These are phyloP conservation scores for Chimonanthus praecox DNA, from an alignment of 164 flowering plant genomes.

Conservation along the genomic window DNA sequence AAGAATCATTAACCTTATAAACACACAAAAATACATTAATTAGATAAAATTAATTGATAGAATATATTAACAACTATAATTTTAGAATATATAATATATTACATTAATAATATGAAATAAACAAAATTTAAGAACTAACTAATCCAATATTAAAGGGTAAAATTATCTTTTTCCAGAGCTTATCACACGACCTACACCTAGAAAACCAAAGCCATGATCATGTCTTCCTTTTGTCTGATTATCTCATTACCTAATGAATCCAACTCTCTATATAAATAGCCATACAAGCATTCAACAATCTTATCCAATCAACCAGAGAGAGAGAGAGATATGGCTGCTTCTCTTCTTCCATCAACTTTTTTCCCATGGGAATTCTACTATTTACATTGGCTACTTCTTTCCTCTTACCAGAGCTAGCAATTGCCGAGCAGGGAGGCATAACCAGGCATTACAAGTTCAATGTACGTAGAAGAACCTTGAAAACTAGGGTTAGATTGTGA, in stretches of 20 bases:
- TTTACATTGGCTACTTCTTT: slow-evolving; percentile 9
- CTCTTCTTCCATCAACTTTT: slow-evolving; percentile 3
- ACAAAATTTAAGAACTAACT: too few species aligned
- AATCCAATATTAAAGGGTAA: too few species aligned
- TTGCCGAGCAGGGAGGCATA: slow-evolving; percentile 17
- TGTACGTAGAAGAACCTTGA: slow-evolving; percentile 14
- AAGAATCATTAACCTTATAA: too few species aligned
- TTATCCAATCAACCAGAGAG: neutral
- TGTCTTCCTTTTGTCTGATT: neutral
- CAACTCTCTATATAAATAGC: neutral
- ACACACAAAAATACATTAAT: too few species aligned
- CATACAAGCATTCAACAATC: neutral
- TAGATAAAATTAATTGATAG: too few species aligned
- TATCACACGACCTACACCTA: slow-evolving; percentile 9
- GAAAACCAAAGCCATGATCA: neutral
- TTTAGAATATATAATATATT: too few species aligned
- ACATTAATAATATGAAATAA: too few species aligned
- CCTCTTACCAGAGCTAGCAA: slow-evolving; percentile 15
- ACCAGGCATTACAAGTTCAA: slow-evolving; percentile 43
- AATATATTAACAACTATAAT: too few species aligned
- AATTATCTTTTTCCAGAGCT: too few species aligned
- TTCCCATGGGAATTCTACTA: slow-evolving; percentile 1
- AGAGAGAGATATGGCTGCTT: slow-evolving; percentile 21
- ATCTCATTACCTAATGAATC: slow-evolving; percentile 4
- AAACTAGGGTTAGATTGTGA: neutral